Conservation (phyloP, 768 basidiomycete genomes). For the Collybiopsis luxurians region DNA sequence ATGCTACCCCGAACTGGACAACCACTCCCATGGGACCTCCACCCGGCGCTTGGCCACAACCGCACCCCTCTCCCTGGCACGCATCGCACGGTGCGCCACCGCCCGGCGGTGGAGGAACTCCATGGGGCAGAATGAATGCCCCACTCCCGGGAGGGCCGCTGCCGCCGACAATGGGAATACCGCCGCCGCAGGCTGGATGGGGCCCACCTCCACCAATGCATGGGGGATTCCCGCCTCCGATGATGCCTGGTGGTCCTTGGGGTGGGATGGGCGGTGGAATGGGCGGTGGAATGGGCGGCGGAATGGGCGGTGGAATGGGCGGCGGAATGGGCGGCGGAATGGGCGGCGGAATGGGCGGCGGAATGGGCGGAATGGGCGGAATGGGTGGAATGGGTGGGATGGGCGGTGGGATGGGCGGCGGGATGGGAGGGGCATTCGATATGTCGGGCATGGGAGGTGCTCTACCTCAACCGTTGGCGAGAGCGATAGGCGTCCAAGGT, state of each 20-base stretch:
- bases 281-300: not conserved
- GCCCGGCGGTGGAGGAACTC: slow-evolving; percentile 1
- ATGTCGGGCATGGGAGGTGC: not conserved
- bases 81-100: not conserved
- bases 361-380: not conserved
- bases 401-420: not conserved
- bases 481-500: not conserved
- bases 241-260: not conserved
- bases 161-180: not conserved
- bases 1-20: not conserved
- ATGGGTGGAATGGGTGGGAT: not conserved
- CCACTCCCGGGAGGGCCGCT: not conserved
- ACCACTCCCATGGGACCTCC: not conserved
- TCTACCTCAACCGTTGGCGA: not conserved
- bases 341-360: not conserved
- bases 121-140: not conserved
- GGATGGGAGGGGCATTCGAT: not conserved
- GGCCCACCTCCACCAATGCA: not conserved
- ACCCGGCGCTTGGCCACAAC: not conserved
- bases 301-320: not conserved
- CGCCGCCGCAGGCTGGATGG: not conserved
- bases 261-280: not conserved
- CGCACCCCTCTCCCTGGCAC: not conserved
- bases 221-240: not conserved
- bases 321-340: not conserved